These are phyloP conservation scores for Pseudogymnoascus sp. DNA, from an alignment of 2,329 filamentous ascomycete species.

Conservation along the genomic window DNA sequence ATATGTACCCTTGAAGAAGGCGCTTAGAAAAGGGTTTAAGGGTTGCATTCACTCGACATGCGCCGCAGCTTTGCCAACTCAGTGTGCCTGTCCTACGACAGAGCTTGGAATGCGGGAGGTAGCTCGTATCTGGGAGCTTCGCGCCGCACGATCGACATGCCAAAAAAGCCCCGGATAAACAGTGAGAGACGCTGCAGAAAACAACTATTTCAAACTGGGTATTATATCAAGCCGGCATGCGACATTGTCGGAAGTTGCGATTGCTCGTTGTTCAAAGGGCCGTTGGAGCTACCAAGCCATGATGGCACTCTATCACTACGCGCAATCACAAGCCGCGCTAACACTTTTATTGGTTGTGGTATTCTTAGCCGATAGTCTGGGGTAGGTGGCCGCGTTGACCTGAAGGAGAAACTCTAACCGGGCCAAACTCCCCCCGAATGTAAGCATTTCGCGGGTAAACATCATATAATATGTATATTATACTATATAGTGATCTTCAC, in stretches of 20 bases:
- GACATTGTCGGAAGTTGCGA: constrained; percentile 8
- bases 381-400: background rate
- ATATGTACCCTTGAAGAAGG: constrained; percentile 96
- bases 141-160: constrained; percentile 7
- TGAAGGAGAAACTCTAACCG: constrained; percentile 4
- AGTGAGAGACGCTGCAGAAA: background rate
- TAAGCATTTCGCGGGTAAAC: background rate
- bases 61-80: background rate
- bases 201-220: background rate
- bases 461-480: background rate
- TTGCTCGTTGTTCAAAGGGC: constrained; percentile 2
- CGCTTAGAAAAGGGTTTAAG: constrained; percentile 95
- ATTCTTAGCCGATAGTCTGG: constrained; percentile 8
- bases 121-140: constrained; percentile 7
- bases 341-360: constrained; percentile 8
- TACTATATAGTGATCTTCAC: background rate
- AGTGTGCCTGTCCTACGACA: background rate
- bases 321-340: constrained; percentile 9
- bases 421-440: background rate
- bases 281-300: constrained; percentile 3
- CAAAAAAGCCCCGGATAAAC: constrained; percentile 1
- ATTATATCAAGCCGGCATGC: constrained; percentile 7
- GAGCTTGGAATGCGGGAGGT: constrained; percentile 3
- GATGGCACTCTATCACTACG: constrained; percentile 6
- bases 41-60: constrained; percentile 74